phyloP scores from a whole-genome alignment of 805 yeast genomes.

The Priceomyces fermenticarens region DNA sequence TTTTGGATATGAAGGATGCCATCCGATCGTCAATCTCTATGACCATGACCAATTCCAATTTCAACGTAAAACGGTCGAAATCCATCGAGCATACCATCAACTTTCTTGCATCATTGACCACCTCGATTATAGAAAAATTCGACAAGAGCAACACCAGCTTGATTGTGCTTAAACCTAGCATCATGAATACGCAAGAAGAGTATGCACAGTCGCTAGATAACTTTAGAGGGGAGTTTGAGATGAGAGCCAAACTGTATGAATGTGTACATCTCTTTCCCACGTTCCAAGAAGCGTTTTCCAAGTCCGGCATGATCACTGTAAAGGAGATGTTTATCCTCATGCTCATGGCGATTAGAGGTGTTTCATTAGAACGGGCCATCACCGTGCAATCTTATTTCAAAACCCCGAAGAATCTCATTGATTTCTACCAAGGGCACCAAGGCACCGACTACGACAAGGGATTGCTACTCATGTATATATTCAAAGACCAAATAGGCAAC shows the following conservation, averaged over 20 bases:
- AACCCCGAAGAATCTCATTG: conserved; percentile 64
- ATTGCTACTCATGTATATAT: conserved; percentile 22
- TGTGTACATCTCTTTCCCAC: conserved; percentile 32
- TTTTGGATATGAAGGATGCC: conserved; percentile 54
- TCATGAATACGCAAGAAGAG: conserved; percentile 48
- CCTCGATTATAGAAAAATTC: conserved; percentile 40
- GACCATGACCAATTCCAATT: conserved; percentile 62
- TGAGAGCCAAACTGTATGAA: conserved; percentile 21
- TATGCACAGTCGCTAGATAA: conserved; percentile 38
- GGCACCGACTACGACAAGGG: conserved; percentile 25
- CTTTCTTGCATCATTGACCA: conserved; percentile 52
- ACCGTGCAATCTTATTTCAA: conserved; percentile 67
- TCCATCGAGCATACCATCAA: conserved; percentile 72
- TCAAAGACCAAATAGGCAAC: conserved; percentile 45
- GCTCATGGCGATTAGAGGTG: conserved; percentile 77
- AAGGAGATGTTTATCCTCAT: conserved; percentile 72
- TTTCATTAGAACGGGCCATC: conserved; percentile 81
- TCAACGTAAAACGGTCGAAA: conserved; percentile 64
- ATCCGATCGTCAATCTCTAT: conserved; percentile 74
- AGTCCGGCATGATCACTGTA: conserved; percentile 66
- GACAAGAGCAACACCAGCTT: conserved; percentile 18
- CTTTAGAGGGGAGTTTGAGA: conserved; percentile 47
- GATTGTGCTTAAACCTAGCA: conserved; percentile 51
- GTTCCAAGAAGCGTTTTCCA: conserved; percentile 68
- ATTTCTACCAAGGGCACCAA: conserved; percentile 37